Evolutionary conservation across 176 grass and related monocot genomes (phyloP).

Genomic region (Aegilops longissima): DNA sequence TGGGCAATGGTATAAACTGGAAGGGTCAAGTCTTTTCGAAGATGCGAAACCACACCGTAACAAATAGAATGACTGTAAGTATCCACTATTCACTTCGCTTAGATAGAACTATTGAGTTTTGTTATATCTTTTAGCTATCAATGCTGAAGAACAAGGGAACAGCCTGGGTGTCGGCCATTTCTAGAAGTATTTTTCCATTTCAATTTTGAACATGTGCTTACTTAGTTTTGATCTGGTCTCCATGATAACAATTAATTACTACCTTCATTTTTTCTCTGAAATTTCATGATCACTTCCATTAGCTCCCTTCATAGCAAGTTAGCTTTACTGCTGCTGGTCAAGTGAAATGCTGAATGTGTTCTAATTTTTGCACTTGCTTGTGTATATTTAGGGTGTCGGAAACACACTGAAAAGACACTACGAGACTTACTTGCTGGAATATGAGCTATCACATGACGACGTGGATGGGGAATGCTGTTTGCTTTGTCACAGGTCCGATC

Average conservation of each 20-base stretch:
- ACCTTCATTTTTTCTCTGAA: background rate
- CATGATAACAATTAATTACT: background rate
- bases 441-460: conserved; percentile 94
- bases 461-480: conserved; percentile 98
- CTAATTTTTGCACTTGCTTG: conserved; percentile 24
- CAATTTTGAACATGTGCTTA: background rate
- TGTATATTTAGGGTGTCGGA: conserved; percentile 71
- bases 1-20: conserved; percentile 97
- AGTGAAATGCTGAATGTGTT: background rate
- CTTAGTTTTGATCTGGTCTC: conserved; percentile 2
- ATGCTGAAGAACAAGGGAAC: background rate
- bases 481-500: conserved; percentile 84
- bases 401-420: conserved; percentile 98
- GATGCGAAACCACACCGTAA: conserved; percentile 85
- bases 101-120: background rate
- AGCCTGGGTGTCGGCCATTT: background rate
- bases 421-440: conserved; percentile 94
- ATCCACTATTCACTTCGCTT: conserved; percentile 1
- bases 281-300: background rate
- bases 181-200: background rate
- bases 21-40: conserved; percentile 98
- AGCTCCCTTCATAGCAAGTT: background rate
- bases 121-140: background rate
- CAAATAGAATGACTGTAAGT: conserved; percentile 90
- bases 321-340: background rate